Conservation (phyloP, 495 filamentous ascomycete genomes). For the Hypoxylon fragiforme region DNA sequence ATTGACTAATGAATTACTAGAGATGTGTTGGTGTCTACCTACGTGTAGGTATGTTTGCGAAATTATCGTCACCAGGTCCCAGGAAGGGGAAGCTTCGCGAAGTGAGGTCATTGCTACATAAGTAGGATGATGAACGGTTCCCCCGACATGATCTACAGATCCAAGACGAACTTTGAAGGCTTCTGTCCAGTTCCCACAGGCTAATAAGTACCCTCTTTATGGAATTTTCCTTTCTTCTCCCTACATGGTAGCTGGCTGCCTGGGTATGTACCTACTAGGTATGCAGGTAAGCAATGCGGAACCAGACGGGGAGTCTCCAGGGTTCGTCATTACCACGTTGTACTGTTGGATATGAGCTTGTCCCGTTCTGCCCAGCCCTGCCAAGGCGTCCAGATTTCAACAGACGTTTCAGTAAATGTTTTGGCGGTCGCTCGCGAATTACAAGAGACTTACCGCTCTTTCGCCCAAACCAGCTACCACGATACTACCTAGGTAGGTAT, state of each 20-base stretch:
- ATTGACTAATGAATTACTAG: too few relatives aligned
- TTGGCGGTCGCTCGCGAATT: slow-evolving; percentile 20
- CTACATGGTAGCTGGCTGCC: too few relatives aligned
- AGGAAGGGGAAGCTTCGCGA: slow-evolving; percentile 11
- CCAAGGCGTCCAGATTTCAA: slow-evolving; percentile 33
- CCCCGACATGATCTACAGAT: slow-evolving; percentile 30
- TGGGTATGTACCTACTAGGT: too few relatives aligned
- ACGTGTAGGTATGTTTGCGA: slow-evolving; percentile 4
- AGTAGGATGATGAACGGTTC: slow-evolving; percentile 3
- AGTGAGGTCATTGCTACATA: slow-evolving; percentile 17
- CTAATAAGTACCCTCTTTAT: slow-evolving; percentile 19
- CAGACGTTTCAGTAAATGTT: slow-evolving; percentile 32
- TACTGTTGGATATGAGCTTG: slow-evolving; percentile 22
- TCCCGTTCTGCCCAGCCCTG: slow-evolving; percentile 27
- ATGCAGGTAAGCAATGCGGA: slow-evolving; percentile 30
- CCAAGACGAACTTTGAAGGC: slow-evolving; percentile 27
- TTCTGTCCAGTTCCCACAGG: slow-evolving; percentile 9
- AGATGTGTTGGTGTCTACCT: background rate
- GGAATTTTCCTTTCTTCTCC: slow-evolving; percentile 4
- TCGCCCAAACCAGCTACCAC: slow-evolving; percentile 5
- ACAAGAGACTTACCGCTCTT: slow-evolving; percentile 28
- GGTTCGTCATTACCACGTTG: slow-evolving; percentile 23
- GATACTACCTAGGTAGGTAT: slow-evolving; percentile 11
- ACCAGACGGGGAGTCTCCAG: slow-evolving; percentile 15
- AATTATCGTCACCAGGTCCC: slow-evolving; percentile 14